A percentile compares a stretch with the other conserved stretches of the same genome.
Conservation (phyloP, 805 yeast genomes). For the Yarrowia porcina region DNA sequence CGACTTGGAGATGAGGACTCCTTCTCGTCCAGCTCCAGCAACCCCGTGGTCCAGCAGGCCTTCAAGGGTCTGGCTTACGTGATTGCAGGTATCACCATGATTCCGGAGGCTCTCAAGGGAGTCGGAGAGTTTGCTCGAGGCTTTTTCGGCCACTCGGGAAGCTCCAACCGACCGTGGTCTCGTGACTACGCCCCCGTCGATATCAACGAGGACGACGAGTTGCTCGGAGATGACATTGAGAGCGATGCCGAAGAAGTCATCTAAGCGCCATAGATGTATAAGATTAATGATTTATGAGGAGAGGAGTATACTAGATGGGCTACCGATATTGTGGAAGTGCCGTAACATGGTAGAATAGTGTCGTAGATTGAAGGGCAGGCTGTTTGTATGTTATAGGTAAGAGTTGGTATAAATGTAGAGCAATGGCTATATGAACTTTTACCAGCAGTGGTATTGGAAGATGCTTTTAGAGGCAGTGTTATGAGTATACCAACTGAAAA, state of each 20-base stretch:
- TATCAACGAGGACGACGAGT: conserved; percentile 38
- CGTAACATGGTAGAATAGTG: no score
- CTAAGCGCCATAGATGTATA: conserved; percentile 27
- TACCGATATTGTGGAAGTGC: no score
- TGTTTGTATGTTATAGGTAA: no score
- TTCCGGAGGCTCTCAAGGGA: conserved; percentile 29
- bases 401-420: no score
- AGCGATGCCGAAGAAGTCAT: conserved; percentile 31
- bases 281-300: conserved; percentile 14
- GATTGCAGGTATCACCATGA: conserved; percentile 31
- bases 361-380: no score
- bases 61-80: conserved; percentile 37
- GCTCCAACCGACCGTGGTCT: conserved; percentile 13
- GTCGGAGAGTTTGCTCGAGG: not conserved
- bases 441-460: no score
- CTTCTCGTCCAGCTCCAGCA: conserved; percentile 25
- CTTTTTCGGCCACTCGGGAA: conserved; percentile 8
- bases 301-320: no score
- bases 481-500: no score
- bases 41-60: conserved; percentile 30
- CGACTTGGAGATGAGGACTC: conserved; percentile 64
- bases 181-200: conserved; percentile 35
- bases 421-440: no score
- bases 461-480: no score
- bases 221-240: conserved; percentile 34